Conservation (phyloP, 331 rosid species). For the Quercus phellos region DNA sequence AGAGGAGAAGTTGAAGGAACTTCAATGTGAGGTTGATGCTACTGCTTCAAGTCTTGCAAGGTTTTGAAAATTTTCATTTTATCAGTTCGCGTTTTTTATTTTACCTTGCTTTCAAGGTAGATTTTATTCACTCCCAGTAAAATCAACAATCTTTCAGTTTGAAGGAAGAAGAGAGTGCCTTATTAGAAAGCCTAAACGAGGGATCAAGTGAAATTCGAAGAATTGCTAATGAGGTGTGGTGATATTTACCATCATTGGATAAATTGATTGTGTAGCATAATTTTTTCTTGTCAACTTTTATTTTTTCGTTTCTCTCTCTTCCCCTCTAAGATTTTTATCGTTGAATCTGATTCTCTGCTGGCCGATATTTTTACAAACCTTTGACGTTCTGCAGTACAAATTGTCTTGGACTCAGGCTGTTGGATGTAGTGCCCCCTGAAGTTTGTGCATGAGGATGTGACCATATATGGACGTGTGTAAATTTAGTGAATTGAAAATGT, state of each 20-base stretch:
- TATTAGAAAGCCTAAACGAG: slow-evolving; percentile 29
- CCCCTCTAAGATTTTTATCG: not conserved
- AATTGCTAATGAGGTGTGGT: slow-evolving; percentile 47
- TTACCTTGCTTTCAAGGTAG: slow-evolving; percentile 21
- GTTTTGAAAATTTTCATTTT: slow-evolving; percentile 29
- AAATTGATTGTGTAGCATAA: not conserved
- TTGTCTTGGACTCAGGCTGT: not conserved
- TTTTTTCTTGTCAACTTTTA: not conserved
- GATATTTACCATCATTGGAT: slow-evolving; percentile 9
- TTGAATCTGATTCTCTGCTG: not conserved
- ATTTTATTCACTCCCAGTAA: slow-evolving; percentile 14
- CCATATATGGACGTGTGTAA: not conserved
- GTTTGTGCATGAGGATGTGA: too few species aligned
- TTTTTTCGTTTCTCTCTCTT: not conserved
- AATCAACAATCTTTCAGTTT: slow-evolving; percentile 44
- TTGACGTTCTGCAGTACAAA: not conserved
- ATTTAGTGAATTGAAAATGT: not conserved
- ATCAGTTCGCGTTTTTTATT: slow-evolving; percentile 1
- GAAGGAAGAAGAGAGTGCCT: slow-evolving; percentile 51
- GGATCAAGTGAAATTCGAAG: slow-evolving; percentile 34
- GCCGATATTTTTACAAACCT: not conserved
- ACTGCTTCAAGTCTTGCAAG: slow-evolving; percentile 44
- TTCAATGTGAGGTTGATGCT: slow-evolving; percentile 43
- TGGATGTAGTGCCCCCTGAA: not conserved
- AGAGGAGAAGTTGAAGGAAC: slow-evolving; percentile 60